phyloP scores from a whole-genome alignment of 2,329 filamentous ascomycete species.

The Zalaria obscura region DNA sequence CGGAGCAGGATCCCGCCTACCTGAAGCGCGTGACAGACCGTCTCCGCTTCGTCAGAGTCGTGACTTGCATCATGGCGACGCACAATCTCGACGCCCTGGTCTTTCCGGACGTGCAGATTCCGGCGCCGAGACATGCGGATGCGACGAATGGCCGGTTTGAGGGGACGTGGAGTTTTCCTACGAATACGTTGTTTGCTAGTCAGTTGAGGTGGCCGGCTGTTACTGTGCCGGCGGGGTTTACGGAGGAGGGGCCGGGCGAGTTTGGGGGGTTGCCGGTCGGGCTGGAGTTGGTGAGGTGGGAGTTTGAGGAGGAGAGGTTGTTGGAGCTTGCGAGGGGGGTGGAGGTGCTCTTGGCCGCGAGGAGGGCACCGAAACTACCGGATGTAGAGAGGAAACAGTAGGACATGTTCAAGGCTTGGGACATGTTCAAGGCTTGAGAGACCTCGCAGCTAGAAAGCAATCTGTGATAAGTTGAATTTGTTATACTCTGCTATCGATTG shows the following conservation, averaged over 20 bases:
- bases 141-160: not conserved
- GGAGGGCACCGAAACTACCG: not conserved
- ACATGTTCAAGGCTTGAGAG: too few relatives aligned
- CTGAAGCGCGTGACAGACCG: not conserved
- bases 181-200: conserved; percentile 1
- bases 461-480: too few relatives aligned
- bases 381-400: too few relatives aligned
- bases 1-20: not conserved
- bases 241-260: not conserved
- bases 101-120: conserved; percentile 2
- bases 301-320: not conserved
- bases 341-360: not conserved
- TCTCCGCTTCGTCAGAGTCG: not conserved
- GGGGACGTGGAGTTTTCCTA: not conserved
- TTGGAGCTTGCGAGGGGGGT: not conserved
- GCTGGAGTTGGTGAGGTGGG: conserved; percentile 1
- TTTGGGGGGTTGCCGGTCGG: not conserved
- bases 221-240: conserved; percentile 1
- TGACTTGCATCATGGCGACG: not conserved
- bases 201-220: not conserved
- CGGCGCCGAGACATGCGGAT: conserved; percentile 1
- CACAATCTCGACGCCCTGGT: not conserved
- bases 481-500: too few relatives aligned
- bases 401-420: too few relatives aligned
- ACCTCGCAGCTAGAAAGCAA: too few relatives aligned